phyloP scores from a whole-genome alignment of 163 green algal genomes.

The Scenedesmus sp. region DNA sequence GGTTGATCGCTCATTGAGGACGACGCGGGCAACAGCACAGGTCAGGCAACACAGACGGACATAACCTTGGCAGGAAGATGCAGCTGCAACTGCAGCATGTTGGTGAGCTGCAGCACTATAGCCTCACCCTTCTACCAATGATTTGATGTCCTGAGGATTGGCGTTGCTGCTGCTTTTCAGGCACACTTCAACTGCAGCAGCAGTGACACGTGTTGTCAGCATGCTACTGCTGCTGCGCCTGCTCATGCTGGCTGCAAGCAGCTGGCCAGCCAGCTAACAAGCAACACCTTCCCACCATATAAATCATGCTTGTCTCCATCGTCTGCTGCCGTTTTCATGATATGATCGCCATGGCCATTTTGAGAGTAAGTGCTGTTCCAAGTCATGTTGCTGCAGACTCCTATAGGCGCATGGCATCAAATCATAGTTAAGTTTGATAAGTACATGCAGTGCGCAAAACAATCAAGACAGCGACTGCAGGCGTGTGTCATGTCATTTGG shows the following conservation, averaged over 20 bases:
- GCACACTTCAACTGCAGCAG: conserved; percentile 59
- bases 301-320: conserved; percentile 36
- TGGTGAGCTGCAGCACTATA: background rate
- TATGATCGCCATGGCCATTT: conserved; percentile 16
- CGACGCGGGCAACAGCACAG: background rate
- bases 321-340: conserved; percentile 14
- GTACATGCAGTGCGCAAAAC: background rate
- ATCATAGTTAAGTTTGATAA: background rate
- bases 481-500: background rate
- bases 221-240: background rate
- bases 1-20: background rate
- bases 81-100: background rate
- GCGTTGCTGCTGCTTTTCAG: conserved; percentile 40
- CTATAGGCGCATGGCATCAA: background rate
- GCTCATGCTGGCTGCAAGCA: background rate
- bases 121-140: conserved; percentile 21
- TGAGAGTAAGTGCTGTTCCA: conserved; percentile 6
- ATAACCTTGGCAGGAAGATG: background rate
- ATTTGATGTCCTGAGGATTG: conserved; percentile 42
- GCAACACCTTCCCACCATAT: background rate
- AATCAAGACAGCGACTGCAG: background rate
- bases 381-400: conserved; percentile 8
- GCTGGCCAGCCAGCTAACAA: background rate
- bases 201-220: background rate
- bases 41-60: background rate